phyloP scores from a whole-genome alignment of 345 rosid species.

The Acer yangbiense region DNA sequence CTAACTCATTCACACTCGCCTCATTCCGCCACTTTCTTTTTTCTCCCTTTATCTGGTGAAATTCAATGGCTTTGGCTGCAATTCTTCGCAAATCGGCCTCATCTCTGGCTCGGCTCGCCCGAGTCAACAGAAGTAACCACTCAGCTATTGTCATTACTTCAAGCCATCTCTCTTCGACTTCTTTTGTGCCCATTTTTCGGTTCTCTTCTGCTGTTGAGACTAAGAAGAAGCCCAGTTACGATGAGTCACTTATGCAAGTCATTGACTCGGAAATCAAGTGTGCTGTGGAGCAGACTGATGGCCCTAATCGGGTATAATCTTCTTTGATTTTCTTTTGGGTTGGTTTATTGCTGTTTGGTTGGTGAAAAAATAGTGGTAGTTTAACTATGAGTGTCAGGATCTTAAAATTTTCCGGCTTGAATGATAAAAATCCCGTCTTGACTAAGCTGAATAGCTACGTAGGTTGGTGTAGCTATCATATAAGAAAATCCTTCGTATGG shows the following conservation, averaged over 20 bases:
- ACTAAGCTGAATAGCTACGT: too few species aligned
- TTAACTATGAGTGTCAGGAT: background rate
- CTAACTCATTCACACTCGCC: too few species aligned
- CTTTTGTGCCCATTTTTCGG: slow-evolving; percentile 13
- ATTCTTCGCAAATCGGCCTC: slow-evolving; percentile 51
- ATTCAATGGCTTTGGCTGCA: slow-evolving; percentile 43
- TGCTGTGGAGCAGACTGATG: slow-evolving; percentile 57
- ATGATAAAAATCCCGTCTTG: too few species aligned
- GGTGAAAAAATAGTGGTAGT: background rate
- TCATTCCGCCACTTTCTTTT: too few species aligned
- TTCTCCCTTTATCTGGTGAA: background rate
- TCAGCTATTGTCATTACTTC: slow-evolving; percentile 33
- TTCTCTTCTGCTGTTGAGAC: slow-evolving; percentile 46
- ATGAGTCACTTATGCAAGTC: slow-evolving; percentile 61
- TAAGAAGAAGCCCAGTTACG: slow-evolving; percentile 33
- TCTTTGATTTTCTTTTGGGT: background rate
- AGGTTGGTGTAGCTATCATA: too few species aligned
- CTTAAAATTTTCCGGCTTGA: too few species aligned
- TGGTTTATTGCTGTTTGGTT: background rate
- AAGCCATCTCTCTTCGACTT: slow-evolving; percentile 21
- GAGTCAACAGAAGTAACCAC: slow-evolving; percentile 30
- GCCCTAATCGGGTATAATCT: slow-evolving; percentile 43
- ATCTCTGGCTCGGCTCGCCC: slow-evolving; percentile 42
- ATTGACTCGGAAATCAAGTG: slow-evolving; percentile 68
- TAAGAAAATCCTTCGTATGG: too few species aligned